These are phyloP conservation scores for Wickerhamomyces sydowiorum DNA, from an alignment of 805 yeast genomes.

Conservation along the genomic window DNA sequence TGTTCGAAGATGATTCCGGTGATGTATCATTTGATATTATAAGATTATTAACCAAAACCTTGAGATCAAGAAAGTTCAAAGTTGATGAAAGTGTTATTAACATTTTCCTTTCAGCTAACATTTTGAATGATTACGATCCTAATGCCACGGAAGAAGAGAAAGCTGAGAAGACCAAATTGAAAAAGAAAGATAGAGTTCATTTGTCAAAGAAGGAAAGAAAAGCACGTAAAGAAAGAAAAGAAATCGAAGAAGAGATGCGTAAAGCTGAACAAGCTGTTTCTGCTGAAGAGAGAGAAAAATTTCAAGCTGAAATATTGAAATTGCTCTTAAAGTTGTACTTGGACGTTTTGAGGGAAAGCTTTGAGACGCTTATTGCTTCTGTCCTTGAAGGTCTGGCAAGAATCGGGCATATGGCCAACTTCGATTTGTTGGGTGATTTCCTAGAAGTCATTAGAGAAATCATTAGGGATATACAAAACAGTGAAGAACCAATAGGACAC, in stretches of 20 bases:
- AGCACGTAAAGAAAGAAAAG: conserved; percentile 77
- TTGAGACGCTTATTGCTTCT: conserved; percentile 68
- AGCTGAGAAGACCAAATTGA: conserved; percentile 42
- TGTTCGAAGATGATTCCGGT: conserved; percentile 79
- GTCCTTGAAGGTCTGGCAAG: conserved; percentile 88
- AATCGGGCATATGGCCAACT: conserved; percentile 88
- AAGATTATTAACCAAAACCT: conserved; percentile 59
- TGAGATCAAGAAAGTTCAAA: conserved; percentile 67
- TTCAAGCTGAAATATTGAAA: conserved; percentile 80
- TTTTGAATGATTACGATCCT: conserved; percentile 71
- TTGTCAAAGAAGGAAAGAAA: conserved; percentile 87
- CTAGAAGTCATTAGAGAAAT: conserved; percentile 84
- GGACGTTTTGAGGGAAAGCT: conserved; percentile 62
- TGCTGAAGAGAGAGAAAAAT: conserved; percentile 77
- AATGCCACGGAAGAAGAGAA: conserved; percentile 43
- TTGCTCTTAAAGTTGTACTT: conserved; percentile 67
- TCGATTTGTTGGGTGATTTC: conserved; percentile 89
- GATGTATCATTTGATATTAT: conserved; percentile 72
- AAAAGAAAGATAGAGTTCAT: conserved; percentile 87
- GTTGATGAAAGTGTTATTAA: conserved; percentile 82
- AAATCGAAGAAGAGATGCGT: conserved; percentile 84
- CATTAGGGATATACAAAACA: conserved; percentile 43
- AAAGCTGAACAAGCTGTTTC: conserved; percentile 85
- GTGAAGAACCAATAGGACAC: conserved; percentile 36
- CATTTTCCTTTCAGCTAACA: conserved; percentile 59